These are phyloP conservation scores for Helicocarpus griseus DNA, from an alignment of 2,329 filamentous ascomycete genomes.

Conservation along the genomic window DNA sequence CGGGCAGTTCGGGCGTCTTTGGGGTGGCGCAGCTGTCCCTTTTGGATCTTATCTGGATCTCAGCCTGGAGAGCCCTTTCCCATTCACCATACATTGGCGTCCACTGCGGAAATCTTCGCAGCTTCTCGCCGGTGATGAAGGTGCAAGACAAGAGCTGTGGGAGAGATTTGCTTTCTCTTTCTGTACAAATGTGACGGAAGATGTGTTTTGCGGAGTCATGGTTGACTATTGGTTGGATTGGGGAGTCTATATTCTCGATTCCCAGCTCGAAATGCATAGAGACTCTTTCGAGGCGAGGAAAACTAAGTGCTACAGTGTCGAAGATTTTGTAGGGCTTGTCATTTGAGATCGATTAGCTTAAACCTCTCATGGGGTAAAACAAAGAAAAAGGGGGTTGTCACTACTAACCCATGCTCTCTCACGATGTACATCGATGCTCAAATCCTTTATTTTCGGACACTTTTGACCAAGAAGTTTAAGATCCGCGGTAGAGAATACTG, in stretches of 20 bases:
- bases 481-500: not conserved
- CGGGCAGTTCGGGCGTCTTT: not conserved
- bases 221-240: not conserved
- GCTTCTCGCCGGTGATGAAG: not conserved
- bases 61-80: not conserved
- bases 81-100: not conserved
- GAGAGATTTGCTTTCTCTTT: not conserved
- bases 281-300: not conserved
- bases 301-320: not conserved
- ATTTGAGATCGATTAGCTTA: not conserved
- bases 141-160: not conserved
- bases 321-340: not conserved
- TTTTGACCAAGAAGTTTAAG: not conserved
- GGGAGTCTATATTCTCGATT: not conserved
- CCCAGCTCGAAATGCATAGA: not conserved
- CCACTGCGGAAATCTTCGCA: not conserved
- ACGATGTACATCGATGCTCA: not conserved
- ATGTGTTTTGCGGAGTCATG: not conserved
- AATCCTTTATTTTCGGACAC: not conserved
- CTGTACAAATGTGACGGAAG: not conserved
- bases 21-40: not conserved
- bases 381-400: not conserved
- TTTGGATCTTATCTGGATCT: not conserved
- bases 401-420: not conserved
- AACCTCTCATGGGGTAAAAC: not conserved